phyloP scores from a whole-genome alignment of 768 basidiomycete genomes.

The Rhodosporidiobolus odoratus region DNA sequence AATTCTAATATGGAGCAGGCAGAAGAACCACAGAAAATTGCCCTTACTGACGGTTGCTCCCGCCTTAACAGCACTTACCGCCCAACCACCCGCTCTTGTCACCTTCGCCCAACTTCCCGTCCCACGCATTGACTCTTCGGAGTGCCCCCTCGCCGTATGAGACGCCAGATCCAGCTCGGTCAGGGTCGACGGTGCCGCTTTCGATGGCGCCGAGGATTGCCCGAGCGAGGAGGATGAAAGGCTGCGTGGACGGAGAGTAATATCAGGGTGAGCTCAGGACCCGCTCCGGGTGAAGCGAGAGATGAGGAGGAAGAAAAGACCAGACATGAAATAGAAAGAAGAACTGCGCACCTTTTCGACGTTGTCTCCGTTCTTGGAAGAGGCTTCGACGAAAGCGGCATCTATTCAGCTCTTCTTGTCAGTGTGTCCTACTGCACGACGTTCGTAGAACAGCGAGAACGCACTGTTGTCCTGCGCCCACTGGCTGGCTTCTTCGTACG shows the following conservation, averaged over 20 bases:
- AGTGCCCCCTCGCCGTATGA: constrained; percentile 93
- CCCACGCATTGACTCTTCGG: constrained; percentile 63
- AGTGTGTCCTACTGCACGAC: background rate
- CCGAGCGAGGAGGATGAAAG: constrained; percentile 62
- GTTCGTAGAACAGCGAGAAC: constrained; percentile 19
- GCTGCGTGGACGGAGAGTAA: constrained; percentile 52
- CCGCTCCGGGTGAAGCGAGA: background rate
- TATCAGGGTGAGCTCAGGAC: too few species aligned
- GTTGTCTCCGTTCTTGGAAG: constrained; percentile 86
- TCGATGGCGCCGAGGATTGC: constrained; percentile 41
- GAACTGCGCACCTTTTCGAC: constrained; percentile 53
- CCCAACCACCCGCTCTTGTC: constrained; percentile 12
- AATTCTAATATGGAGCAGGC: background rate
- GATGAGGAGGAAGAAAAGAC: background rate
- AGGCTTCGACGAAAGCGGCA: constrained; percentile 87
- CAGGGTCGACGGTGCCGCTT: constrained; percentile 54
- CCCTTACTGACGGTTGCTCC: too few species aligned
- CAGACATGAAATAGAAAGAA: background rate
- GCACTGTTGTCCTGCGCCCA: constrained; percentile 95
- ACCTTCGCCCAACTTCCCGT: constrained; percentile 2
- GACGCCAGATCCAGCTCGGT: constrained; percentile 89
- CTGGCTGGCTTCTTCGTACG: constrained; percentile 86
- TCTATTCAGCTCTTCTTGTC: constrained; percentile 52
- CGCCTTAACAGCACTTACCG: constrained; percentile 21
- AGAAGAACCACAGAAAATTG: background rate